Base-by-base conservation (phyloP, 1,284 basidiomycete genomes). In the Tylopilus sp. region DNA sequence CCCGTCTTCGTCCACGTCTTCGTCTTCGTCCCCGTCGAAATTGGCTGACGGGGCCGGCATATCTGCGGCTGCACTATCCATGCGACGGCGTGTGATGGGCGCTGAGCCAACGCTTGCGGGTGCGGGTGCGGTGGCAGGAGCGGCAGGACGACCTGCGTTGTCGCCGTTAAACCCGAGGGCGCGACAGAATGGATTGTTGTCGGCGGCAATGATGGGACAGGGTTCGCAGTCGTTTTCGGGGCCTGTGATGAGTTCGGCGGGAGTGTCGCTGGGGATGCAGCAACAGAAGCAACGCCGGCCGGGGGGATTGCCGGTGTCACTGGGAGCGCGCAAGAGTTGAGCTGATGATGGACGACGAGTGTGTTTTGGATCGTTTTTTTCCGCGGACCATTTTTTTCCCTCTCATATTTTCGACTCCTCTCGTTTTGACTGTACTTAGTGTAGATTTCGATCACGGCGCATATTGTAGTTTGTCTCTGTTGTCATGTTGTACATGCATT, bases 111-210 rank as follows among this genome's bases (percentile, higher is more conserved):
- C 53, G 38, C 60, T 72, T 0, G 26, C 26, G 26, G 8, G 24
- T 24, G 7, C 26, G 26, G 7, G 26, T 26, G 26, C 14, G 30
- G 12, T 12, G 1, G 12, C 4, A 15, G 56, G 47, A 2, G 7
- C 28, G n/a, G 11, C 64, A 24, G 65, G 56, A 45, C 68, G 69
- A 51, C 70, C 43, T 34, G 77, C 75, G 7, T 63, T 88, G 15
- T 88, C 85, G 1, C 85, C 85, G n/a, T 61, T 88, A 57, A 88
- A 88, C 61, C 87, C 85, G 6, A 73, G 80, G 47, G 76, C 84
- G 14, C 71, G 83, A 18, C 74, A 75, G 57, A 78, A 71, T 54
- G 77, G 75, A 12, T 41, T 77, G 53, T 62, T 71, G 46, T 57
- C 70, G 6, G 56, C 65, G n/a, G 48, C 56, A 24, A 54, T 57